Conservation (phyloP, 2,329 filamentous ascomycete genomes). For the Beauveria sp. region DNA sequence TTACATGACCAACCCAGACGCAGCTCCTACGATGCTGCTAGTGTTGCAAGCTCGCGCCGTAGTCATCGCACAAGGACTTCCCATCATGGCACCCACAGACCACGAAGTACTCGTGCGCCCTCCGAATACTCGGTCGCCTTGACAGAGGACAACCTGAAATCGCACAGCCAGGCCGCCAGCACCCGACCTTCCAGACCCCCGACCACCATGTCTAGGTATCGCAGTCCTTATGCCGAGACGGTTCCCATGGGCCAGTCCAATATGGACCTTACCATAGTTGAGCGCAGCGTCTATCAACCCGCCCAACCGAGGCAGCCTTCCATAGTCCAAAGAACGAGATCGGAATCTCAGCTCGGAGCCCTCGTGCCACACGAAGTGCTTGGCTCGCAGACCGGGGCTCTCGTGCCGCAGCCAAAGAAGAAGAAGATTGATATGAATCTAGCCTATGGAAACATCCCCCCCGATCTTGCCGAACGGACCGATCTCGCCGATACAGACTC, state of each 20-base stretch:
- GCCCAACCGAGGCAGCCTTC: constrained; percentile 15
- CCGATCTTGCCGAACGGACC: constrained; percentile 49
- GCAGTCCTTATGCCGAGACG: constrained; percentile 28
- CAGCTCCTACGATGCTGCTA: constrained; percentile 20
- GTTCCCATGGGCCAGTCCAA: constrained; percentile 33
- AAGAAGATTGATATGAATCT: constrained; percentile 79
- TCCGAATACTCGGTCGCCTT: constrained; percentile 21
- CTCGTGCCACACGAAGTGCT: not conserved
- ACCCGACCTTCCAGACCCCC: constrained; percentile 37
- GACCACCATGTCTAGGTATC: constrained; percentile 36
- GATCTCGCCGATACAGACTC: constrained; percentile 43
- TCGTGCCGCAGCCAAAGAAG: constrained; percentile 21
- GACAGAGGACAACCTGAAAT: constrained; percentile 45
- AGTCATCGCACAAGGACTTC: constrained; percentile 23
- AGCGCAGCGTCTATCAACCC: constrained; percentile 18
- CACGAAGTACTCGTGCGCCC: constrained; percentile 18
- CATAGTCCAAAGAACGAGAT: constrained; percentile 29
- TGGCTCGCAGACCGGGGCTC: constrained; percentile 17
- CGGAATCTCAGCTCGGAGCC: constrained; percentile 27
- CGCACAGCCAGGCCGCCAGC: constrained; percentile 45
- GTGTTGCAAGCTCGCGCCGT: constrained; percentile 34
- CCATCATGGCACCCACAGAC: constrained; percentile 18
- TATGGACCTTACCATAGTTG: constrained; percentile 19
- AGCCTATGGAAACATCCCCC: constrained; percentile 77
- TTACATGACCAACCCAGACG: constrained; percentile 13